phyloP scores from a whole-genome alignment of 164 flowering plant species.

The Dillenia suffruticosa region DNA sequence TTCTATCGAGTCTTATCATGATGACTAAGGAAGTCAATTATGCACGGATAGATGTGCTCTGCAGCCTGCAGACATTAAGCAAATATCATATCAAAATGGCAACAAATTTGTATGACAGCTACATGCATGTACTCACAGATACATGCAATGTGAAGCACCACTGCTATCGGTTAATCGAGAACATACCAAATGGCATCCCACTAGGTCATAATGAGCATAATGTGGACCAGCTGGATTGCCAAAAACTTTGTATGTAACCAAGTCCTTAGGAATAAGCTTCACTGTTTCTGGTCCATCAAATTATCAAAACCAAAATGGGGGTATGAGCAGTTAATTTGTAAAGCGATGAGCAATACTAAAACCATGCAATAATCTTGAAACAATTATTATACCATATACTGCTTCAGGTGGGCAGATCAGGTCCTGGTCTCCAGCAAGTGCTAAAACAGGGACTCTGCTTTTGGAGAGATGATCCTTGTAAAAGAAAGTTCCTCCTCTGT shows the following conservation, averaged over 20 bases:
- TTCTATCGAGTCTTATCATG: constrained; percentile 26
- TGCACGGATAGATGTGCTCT: constrained; percentile 74
- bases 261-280: constrained; percentile 63
- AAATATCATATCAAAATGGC: no score
- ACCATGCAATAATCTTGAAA: no score
- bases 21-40: constrained; percentile 54
- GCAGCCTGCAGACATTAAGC: constrained; percentile 44
- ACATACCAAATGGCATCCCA: constrained; percentile 82
- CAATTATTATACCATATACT: constrained; percentile 52
- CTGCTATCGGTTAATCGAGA: background rate
- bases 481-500: constrained; percentile 69
- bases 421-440: constrained; percentile 90
- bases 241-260: constrained; percentile 68
- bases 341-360: no score
- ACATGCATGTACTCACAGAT: no score
- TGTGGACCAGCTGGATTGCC: constrained; percentile 80
- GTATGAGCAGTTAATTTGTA: no score
- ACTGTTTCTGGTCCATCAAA: constrained; percentile 61
- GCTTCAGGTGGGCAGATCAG: constrained; percentile 95
- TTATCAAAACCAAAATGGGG: background rate
- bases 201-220: constrained; percentile 96
- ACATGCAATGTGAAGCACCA: no score
- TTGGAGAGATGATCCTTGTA: constrained; percentile 82
- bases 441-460: constrained; percentile 68
- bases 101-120: no score